Conservation (phyloP, 768 basidiomycete species). For the Mycena rebaudengoi region DNA sequence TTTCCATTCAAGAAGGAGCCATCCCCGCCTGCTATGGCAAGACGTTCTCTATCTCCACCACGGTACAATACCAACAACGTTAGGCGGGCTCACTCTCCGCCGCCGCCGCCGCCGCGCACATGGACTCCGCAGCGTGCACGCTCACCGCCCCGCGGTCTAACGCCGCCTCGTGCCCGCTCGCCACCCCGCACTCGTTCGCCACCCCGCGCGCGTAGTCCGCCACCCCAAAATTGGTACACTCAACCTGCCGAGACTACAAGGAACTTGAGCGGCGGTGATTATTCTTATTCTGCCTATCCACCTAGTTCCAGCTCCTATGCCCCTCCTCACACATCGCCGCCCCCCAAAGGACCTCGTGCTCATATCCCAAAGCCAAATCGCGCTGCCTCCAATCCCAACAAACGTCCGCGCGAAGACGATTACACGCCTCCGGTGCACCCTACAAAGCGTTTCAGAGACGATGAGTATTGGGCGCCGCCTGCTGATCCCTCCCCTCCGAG, state of each 20-base stretch:
- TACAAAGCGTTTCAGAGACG: slow-evolving; percentile 24
- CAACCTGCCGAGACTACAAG: not conserved
- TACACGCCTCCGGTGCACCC: slow-evolving; percentile 4
- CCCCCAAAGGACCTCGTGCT: slow-evolving; percentile 8
- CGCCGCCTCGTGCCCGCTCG: not conserved
- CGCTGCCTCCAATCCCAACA: slow-evolving; percentile 5
- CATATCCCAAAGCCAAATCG: not conserved
- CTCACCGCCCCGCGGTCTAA: too few species aligned
- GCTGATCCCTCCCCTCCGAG: not conserved
- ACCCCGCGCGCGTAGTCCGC: not conserved
- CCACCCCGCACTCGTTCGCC: not conserved
- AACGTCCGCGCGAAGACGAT: slow-evolving; percentile 23
- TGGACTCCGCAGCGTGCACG: too few species aligned
- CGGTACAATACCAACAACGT: too few species aligned
- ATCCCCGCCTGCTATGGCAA: too few species aligned
- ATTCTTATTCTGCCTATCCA: not conserved
- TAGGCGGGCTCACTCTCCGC: too few species aligned
- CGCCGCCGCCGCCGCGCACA: too few species aligned
- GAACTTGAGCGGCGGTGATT: too few species aligned
- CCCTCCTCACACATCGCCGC: slow-evolving; percentile 6
- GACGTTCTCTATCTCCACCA: too few species aligned
- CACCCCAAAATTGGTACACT: too few species aligned
- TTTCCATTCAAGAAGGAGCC: too few species aligned
- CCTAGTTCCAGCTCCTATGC: not conserved
- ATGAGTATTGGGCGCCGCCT: not conserved